Evolutionary conservation across 805 yeast species (phyloP).

Genomic region (Tetrapisispora phaffii): DNA sequence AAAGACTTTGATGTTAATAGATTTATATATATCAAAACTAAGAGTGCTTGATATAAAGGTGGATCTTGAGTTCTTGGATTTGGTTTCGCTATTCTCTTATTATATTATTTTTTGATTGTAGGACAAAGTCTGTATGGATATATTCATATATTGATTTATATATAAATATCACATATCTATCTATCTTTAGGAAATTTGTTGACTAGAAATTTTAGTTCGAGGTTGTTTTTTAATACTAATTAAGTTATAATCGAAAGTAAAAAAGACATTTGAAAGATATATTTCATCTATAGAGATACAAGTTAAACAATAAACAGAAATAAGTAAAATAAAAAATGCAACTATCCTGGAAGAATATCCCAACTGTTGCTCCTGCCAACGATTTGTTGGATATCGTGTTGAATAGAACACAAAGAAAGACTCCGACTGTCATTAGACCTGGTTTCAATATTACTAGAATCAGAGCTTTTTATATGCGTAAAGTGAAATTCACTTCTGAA

Average conservation of each 20-base stretch:
- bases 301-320: not conserved
- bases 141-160: not conserved
- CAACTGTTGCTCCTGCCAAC: slow-evolving; percentile 83
- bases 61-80: not conserved
- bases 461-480: slow-evolving; percentile 95
- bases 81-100: no score
- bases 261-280: not conserved
- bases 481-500: slow-evolving; percentile 91
- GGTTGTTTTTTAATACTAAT: no score
- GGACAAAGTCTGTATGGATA: not conserved
- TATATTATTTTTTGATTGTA: not conserved
- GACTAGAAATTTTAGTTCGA: not conserved
- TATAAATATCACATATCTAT: not conserved
- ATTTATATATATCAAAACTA: not conserved
- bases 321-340: slow-evolving; percentile 50
- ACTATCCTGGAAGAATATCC: slow-evolving; percentile 96
- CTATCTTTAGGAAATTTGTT: not conserved
- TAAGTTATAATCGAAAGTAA: no score
- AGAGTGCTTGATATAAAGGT: not conserved
- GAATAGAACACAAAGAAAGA: slow-evolving; percentile 95
- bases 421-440: slow-evolving; percentile 96
- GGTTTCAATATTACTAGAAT: slow-evolving; percentile 95
- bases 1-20: not conserved
- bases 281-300: no score
- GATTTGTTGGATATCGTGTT: slow-evolving; percentile 94